Evolutionary conservation across 1,139 yeast genomes (phyloP).

Genomic region (Tardiomyces depauwii): DNA sequence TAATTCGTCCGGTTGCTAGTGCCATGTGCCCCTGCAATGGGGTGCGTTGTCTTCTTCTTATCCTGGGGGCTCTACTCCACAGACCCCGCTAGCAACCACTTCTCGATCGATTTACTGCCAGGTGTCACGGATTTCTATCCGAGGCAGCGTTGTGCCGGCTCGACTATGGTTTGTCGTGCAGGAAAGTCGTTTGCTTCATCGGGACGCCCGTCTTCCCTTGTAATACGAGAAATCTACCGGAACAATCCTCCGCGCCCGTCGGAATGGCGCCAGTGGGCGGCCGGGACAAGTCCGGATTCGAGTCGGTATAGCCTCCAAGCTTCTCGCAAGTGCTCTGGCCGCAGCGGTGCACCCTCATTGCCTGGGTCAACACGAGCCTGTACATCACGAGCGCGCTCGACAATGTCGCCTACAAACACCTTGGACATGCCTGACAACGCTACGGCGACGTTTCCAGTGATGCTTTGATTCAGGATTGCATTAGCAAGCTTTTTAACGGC

Average conservation of each 20-base stretch:
- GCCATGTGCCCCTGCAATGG: too few relatives aligned
- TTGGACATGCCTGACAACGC: conserved; percentile 82
- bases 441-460: conserved; percentile 75
- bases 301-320: conserved; percentile 70
- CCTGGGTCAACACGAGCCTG: conserved; percentile 23
- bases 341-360: conserved; percentile 45
- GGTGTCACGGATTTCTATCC: too few relatives aligned
- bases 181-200: too few relatives aligned
- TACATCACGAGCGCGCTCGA: conserved; percentile 67
- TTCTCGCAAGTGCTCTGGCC: conserved; percentile 78
- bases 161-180: too few relatives aligned
- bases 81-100: too few relatives aligned
- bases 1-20: too few relatives aligned
- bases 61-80: too few relatives aligned
- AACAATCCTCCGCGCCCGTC: conserved; percentile 45
- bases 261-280: conserved; percentile 59
- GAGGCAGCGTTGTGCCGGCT: too few relatives aligned
- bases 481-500: conserved; percentile 77
- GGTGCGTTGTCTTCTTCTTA: too few relatives aligned
- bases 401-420: conserved; percentile 77
- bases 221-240: neutral
- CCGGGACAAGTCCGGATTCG: conserved; percentile 56
- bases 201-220: neutral
- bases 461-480: conserved; percentile 66
- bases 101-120: too few relatives aligned